Evolutionary conservation across 164 flowering plant genomes (phyloP).

Genomic region (Aristolochia californica): DNA sequence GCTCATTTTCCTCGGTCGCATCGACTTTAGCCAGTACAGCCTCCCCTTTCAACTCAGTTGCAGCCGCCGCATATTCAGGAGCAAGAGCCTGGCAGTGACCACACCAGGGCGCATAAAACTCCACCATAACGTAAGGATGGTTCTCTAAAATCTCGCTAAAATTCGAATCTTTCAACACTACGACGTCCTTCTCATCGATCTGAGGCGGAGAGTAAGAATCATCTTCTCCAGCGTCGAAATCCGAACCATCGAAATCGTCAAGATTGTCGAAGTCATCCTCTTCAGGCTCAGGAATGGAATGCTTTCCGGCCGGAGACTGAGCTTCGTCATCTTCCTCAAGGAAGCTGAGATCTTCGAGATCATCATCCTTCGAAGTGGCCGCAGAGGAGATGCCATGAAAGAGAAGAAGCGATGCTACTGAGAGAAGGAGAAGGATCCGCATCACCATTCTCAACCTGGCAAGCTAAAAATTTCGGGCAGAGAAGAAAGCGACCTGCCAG

Average conservation of each 20-base stretch:
- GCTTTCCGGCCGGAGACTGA: constrained; percentile 1
- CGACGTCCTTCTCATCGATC: constrained; percentile 81
- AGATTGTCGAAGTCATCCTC: constrained; percentile 16
- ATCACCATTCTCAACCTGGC: constrained; percentile 22
- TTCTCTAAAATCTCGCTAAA: constrained; percentile 58
- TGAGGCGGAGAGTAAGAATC: constrained; percentile 21
- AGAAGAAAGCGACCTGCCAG: not conserved
- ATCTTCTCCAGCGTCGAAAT: constrained; percentile 10
- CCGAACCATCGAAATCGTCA: constrained; percentile 33
- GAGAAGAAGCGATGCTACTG: constrained; percentile 38
- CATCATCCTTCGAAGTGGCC: constrained; percentile 23
- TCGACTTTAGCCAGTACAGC: constrained; percentile 76
- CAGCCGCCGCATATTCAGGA: constrained; percentile 90
- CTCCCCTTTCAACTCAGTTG: constrained; percentile 69
- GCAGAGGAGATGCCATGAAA: constrained; percentile 20
- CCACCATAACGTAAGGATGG: constrained; percentile 71
- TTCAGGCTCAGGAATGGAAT: constrained; percentile 10
- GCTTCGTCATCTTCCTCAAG: constrained; percentile 36
- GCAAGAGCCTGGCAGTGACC: constrained; percentile 82
- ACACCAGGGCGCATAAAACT: constrained; percentile 97
- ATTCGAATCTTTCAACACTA: constrained; percentile 62
- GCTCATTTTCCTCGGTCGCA: constrained; percentile 66
- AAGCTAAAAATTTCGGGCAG: not conserved
- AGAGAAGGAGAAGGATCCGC: constrained; percentile 36
- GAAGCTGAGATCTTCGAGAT: constrained; percentile 60